Evolutionary conservation across 768 basidiomycete genomes (phyloP).

Genomic region (Multifurca ochricompacta): DNA sequence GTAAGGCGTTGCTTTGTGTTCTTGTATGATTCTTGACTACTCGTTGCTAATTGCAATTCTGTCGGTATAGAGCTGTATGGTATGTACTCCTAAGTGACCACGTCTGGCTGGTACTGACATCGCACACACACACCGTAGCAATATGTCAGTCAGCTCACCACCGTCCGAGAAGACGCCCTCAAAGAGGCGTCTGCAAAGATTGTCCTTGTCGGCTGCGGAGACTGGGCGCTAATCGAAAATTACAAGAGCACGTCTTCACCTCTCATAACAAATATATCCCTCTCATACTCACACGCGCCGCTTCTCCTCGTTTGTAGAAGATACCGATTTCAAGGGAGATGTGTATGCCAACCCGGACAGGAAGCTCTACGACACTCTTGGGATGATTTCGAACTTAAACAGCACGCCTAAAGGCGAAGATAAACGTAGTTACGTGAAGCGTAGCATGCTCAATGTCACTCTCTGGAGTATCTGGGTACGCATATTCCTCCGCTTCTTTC

Average conservation of each 20-base stretch:
- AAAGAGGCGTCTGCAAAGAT: conserved; percentile 8
- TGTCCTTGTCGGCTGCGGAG: conserved; percentile 14
- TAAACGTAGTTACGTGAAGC: conserved; percentile 14
- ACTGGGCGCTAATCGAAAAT: conserved; percentile 17
- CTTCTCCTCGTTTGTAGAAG: background rate
- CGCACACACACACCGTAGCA: conserved; percentile 1
- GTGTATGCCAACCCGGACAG: conserved; percentile 19
- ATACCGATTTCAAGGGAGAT: conserved; percentile 13
- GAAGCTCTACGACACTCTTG: conserved; percentile 15
- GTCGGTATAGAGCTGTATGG: conserved; percentile 9
- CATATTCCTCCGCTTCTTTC: too few relatives aligned
- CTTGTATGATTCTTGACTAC: background rate
- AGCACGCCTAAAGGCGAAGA: conserved; percentile 9
- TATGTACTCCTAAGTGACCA: background rate
- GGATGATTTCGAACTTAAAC: conserved; percentile 15
- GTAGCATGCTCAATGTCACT: conserved; percentile 1
- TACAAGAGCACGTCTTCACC: conserved; percentile 9
- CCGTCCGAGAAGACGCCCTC: conserved; percentile 12
- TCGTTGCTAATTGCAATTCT: background rate
- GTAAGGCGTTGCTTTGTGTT: too few relatives aligned
- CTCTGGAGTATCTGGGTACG: conserved; percentile 17
- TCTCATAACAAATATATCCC: too few relatives aligned
- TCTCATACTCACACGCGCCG: background rate
- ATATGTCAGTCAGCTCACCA: conserved; percentile 16
- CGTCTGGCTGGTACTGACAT: background rate